Base-by-base conservation (phyloP, 2,329 filamentous ascomycete species). In the Ophidiomyces ophidiicola region DNA sequence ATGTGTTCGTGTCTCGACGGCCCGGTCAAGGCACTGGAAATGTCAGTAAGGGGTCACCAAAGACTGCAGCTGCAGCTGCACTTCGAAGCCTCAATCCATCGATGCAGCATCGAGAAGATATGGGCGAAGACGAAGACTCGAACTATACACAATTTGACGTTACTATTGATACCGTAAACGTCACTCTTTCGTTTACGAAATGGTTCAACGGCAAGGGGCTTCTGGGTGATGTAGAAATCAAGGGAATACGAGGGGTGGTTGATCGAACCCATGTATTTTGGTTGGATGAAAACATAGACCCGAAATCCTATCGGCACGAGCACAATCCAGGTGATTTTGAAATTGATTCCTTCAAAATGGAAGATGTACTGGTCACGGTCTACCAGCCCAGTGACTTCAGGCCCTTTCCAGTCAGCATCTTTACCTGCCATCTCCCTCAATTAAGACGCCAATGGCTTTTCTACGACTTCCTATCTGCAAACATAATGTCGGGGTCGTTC, bases 121-220 rank as follows among this genome's bases (percentile, higher is more conserved):
- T 24, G 10, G 44, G 39, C 14, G 69, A 74, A 46, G 73, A 78
- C 42, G 87, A 96, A 53, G 88, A 96, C 55, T 85, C 83, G 12
- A 98, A 98, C 55, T 98, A 96, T 58, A 94, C 87, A 0, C 90
- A 98, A 50, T 98, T 94, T 51, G 90, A 98, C 54, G 69, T 98
- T 11, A 94, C 86, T 0, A 84, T 98, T 43, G 84, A 90, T 46
- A 92, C 84, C 0, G 84, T 98, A 45, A 94, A 98, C 53, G 88
- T 98, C 29, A 96, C 88, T 0, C 61, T 98, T 18, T 98, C 90
- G 0, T 96, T 98, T 51, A 72, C 86, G n/a, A 96, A 94, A 57
- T 98, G 90, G 90, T 92, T 93, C 76, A 96, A 94, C 51, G 88
- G 90, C 15, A 94, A 88, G 59, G 90, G 90, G 0, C 70, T 92